Evolutionary conservation across 345 rosid species (phyloP).

Genomic region (Gossypium mustelinum): DNA sequence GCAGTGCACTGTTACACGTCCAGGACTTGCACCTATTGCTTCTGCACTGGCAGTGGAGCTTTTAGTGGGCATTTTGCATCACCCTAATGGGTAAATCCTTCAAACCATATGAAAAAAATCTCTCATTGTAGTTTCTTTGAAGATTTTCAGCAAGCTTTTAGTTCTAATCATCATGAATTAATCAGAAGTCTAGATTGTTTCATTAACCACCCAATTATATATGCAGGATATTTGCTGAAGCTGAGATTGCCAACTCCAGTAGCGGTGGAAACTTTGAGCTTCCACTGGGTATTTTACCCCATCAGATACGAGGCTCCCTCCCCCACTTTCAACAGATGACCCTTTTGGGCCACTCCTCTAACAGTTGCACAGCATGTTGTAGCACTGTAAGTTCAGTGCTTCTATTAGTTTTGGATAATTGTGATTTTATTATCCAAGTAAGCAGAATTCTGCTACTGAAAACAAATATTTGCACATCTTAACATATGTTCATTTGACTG

Average conservation of each 20-base stretch:
- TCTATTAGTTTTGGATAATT: too few species aligned
- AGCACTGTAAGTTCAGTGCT: constrained; percentile 49
- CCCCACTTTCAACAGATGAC: constrained; percentile 81
- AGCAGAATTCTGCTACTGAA: too few species aligned
- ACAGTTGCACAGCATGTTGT: constrained; percentile 89
- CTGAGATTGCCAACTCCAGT: constrained; percentile 48
- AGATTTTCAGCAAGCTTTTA: not conserved
- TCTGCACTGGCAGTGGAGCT: constrained; percentile 89
- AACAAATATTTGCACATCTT: too few species aligned
- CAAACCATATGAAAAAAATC: not conserved
- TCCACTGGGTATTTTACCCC: constrained; percentile 89
- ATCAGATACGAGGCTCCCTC: constrained; percentile 85
- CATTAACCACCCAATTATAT: constrained; percentile 8
- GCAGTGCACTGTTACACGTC: constrained; percentile 97
- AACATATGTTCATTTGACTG: too few species aligned
- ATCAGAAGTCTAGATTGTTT: not conserved
- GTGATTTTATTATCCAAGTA: too few species aligned
- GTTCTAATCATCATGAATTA: not conserved
- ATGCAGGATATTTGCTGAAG: constrained; percentile 60
- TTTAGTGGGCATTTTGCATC: constrained; percentile 75
- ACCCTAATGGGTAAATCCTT: constrained; percentile 67
- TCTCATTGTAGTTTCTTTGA: constrained; percentile 3
- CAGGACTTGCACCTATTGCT: constrained; percentile 94
- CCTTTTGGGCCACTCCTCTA: constrained; percentile 73
- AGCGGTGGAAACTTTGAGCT: constrained; percentile 44